Base-by-base conservation (phyloP, 257 asterid species). In the Nicotiana tomentosiformis region DNA sequence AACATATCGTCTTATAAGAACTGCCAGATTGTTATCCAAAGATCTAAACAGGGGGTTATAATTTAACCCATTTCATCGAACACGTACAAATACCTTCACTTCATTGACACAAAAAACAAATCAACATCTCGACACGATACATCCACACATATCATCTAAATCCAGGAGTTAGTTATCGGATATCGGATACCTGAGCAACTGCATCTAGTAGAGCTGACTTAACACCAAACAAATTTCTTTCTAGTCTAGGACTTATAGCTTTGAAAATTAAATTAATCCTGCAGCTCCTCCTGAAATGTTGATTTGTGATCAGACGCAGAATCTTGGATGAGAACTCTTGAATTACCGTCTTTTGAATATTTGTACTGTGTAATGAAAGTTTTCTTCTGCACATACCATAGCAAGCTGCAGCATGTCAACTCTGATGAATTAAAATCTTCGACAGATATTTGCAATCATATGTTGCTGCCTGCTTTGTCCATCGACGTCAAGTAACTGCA, bases 331-430 rank as follows among this genome's bases (percentile, higher is more conserved):
- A 68, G 17, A 35, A 68, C 43, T 68, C 77, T 37, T 26, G 3
- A n/a, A 10, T 2, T 46, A 4, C 29, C 1, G 4, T 37, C 32
- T 67, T 32, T 15, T 57, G 29, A 57, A 57, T 4, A 61, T 60
- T 60, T 60, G 14, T 7, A 60, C 5, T 60, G 56, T 69, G 3
- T n/a, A 5, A 69, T 69, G 33, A 14, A n/a, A 37, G 9, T 7
- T 12, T 66, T 15, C 51, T 14, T 66, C 15, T 18, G 55, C 5
- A 37, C 3, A 37, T 37, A 37, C 4, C 23, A n/a, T 77, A 58
- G 82, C 78, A 49, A 46, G 80, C 83, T 32, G 78, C 84, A 29
- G 20, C 82, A 65, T 39, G 67, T 70, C 62, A 56, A 79, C 32
- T 7, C 46, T 5, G 4, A 86, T 51, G 55, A 39, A 18, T 14